Evolutionary conservation across 1,139 yeast genomes (phyloP).

Genomic region (Nakaseomyces sp.): DNA sequence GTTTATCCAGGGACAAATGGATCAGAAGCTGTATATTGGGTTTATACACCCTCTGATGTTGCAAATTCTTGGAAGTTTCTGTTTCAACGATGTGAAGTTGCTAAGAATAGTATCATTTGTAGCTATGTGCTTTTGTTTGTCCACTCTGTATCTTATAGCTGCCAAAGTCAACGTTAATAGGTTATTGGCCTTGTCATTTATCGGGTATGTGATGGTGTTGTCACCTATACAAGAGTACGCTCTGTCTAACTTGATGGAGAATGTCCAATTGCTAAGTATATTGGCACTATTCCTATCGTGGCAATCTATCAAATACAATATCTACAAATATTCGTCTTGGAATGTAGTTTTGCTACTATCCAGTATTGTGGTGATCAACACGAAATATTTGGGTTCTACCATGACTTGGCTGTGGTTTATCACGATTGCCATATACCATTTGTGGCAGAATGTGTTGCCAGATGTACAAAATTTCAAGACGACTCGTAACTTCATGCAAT

Average conservation of each 20-base stretch:
- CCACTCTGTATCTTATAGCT: background rate
- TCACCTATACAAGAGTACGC: constrained; percentile 1
- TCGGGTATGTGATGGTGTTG: background rate
- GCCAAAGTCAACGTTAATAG: background rate
- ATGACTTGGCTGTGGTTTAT: constrained; percentile 2
- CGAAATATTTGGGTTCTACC: constrained; percentile 1
- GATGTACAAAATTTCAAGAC: background rate
- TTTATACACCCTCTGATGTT: background rate
- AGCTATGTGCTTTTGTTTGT: background rate
- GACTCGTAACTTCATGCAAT: background rate
- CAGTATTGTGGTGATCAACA: background rate
- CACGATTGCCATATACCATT: background rate
- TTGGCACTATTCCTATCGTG: background rate
- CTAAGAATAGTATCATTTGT: background rate
- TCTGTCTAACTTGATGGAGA: background rate
- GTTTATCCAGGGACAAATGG: background rate
- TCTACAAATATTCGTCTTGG: background rate
- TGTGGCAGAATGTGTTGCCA: constrained; percentile 4
- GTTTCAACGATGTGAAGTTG: background rate
- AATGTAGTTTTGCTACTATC: background rate
- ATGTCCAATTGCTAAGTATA: background rate
- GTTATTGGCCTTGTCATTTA: background rate
- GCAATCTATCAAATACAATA: background rate
- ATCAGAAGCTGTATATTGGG: background rate
- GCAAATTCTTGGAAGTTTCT: background rate